phyloP scores from a whole-genome alignment of 2,329 filamentous ascomycete genomes.

The Ceratocystis papillata region DNA sequence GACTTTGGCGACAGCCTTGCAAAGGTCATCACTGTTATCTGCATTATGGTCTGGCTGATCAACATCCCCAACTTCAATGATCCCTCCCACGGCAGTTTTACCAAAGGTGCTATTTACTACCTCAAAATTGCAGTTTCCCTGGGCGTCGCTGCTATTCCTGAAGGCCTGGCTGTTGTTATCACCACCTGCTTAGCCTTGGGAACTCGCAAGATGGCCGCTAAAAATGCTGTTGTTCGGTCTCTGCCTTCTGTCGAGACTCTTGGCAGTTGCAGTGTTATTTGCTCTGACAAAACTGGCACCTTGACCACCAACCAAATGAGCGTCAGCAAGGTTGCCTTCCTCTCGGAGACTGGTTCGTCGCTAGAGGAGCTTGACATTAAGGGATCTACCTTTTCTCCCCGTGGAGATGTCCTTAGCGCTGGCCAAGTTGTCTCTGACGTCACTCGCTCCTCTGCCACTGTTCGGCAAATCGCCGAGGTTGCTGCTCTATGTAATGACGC shows the following conservation, averaged over 20 bases:
- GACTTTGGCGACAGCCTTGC: conserved; percentile 93
- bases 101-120: conserved; percentile 98
- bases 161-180: conserved; percentile 94
- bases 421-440: conserved; percentile 60
- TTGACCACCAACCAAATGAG: conserved; percentile 99
- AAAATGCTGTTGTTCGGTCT: conserved; percentile 94
- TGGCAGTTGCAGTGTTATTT: conserved; percentile 98
- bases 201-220: conserved; percentile 96
- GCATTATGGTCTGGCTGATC: conserved; percentile 93
- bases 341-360: conserved; percentile 60
- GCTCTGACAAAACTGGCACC: conserved; percentile 98
- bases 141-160: conserved; percentile 92
- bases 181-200: conserved; percentile 96
- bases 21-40: conserved; percentile 97
- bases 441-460: conserved; percentile 59
- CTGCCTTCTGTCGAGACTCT: conserved; percentile 94
- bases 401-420: conserved; percentile 58
- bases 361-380: conserved; percentile 82
- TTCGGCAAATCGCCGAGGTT: conserved; percentile 65
- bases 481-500: conserved; percentile 81
- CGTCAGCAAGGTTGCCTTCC: conserved; percentile 80
- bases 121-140: conserved; percentile 98
- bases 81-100: conserved; percentile 81
- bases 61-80: conserved; percentile 97
- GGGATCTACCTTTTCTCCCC: conserved; percentile 83